A percentile compares a stretch with the other conserved stretches of the same genome.
phyloP scores from a whole-genome alignment of 2,329 filamentous ascomycete genomes.

The Colletotrichum sp. region DNA sequence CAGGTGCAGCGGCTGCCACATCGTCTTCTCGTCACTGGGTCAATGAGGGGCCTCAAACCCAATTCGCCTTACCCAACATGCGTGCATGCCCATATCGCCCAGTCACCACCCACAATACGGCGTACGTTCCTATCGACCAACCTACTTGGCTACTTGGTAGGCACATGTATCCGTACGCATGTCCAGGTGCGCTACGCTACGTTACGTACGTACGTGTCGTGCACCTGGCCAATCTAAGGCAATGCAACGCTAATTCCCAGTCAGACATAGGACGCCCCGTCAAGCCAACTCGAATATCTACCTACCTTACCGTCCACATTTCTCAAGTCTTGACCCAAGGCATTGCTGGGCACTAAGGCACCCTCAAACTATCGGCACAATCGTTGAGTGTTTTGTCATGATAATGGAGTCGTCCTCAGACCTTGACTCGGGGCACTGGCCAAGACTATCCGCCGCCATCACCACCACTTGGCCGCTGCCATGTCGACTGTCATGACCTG shows the following conservation, averaged over 20 bases:
- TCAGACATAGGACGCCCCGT: not conserved
- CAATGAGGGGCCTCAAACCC: not conserved
- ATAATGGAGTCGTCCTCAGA: not conserved
- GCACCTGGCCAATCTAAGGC: not conserved
- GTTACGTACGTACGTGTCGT: not conserved
- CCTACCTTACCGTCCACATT: not conserved
- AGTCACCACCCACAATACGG: not conserved
- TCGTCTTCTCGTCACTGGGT: slow-evolving; percentile 1
- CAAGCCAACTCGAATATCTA: not conserved
- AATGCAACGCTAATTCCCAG: not conserved
- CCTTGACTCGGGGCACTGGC: not conserved
- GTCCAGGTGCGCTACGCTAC: not conserved
- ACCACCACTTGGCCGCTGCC: not conserved
- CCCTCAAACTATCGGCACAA: not conserved
- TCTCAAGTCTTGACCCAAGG: not conserved
- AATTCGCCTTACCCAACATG: not conserved
- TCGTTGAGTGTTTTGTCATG: not conserved
- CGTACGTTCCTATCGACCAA: not conserved
- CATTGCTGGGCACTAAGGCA: not conserved
- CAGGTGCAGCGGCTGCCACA: not conserved
- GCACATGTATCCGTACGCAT: not conserved
- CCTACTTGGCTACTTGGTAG: not conserved
- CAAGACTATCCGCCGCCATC: not conserved
- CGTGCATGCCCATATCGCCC: not conserved
- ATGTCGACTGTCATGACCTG: not conserved